Evolutionary conservation across 2,329 filamentous ascomycete genomes (phyloP), one percentile per base, ranked within the genome.

Genomic region (Epichloe gansuensis): DNA sequence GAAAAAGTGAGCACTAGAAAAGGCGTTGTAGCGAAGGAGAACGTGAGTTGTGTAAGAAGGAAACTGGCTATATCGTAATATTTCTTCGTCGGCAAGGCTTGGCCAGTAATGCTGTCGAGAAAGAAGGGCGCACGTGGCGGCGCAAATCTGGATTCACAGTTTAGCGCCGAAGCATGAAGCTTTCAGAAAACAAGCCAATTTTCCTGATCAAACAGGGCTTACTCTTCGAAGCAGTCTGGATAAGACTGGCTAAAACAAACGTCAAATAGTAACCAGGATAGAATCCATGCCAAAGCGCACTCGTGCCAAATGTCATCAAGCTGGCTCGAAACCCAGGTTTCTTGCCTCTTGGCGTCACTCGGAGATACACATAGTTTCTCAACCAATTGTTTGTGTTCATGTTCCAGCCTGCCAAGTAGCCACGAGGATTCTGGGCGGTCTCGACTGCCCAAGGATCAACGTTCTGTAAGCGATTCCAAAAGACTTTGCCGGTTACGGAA

Each of bases 341-440:
- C 75, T 90, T 93, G 51, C 93, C 93, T 60, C 87, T 86, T 0
- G 93, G 93, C 0, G 93, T 98, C 3, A 98, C 93, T 25, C 93
- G 84, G 47, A 98, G 77, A 65, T 97, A 98, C 60, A 98, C 78
- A 65, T 96, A 98, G 68, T 97, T 95, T 46, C 91, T 82, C 56
- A 98, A 74, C 93, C 93, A 98, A 62, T 88, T 82, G 67, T 96
- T 98, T 12, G 93, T 98, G 69, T 97, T 97, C 73, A 96, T 95
- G 68, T 98, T 98, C 93, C 93, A 98, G 62, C 82, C 86, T 48
- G 85, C 91, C 3, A 98, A 77, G 62, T 93, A 97, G 2, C 82
- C 90, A 51, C 91, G 83, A n/a, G 88, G 87, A 66, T 97, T 98
- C 69, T 96, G 91, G 1, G 91, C 93, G 0, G 82, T 76, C 71